Evolutionary conservation across 2,329 filamentous ascomycete genomes (phyloP), one percentile per base, ranked within the genome.

Genomic region (Pseudocercospora fuligena): DNA sequence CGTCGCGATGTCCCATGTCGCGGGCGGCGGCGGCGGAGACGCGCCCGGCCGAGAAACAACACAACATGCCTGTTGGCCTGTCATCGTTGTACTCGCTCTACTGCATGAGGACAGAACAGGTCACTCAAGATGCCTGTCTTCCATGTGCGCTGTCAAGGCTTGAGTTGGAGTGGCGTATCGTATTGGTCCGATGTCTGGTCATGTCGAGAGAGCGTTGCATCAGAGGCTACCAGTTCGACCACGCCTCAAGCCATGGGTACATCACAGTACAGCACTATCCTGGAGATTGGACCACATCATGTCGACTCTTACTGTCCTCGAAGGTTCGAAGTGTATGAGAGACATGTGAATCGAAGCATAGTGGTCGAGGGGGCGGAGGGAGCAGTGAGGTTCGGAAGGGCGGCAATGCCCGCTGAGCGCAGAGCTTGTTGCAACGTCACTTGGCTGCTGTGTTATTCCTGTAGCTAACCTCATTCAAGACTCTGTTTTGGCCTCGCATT

Each of bases 401-500:
- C 51, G 51, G 51, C 51, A 29, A 56, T 27, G 16, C 16, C 51
- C 51, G 51, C 40, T 43, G 40, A 27, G 27, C 2, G 14, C 23
- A 56, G 51, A 56, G 51, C 51, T 56, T 56, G 51, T 56, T 19
- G 23, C 16, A 56, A 56, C 51, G 25, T 56, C 51, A 56, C 51
- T 31, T 56, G 51, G 14, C 51, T 27, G 27, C 51, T 27, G 23
- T 56, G 27, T 56, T 29, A 12, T 56, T 31, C 51, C 51, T 31
- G 51, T 56, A 56, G 51, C 51, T 56, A 56, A 56, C 51, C 51
- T 27, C 51, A 56, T 29, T 33, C 51, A 27, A 29, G 51, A 56
- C 3, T 31, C 11, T 56, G 5, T 31, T 25, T 14, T 56, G 51
- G 7, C 27, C 21, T n/a, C 25, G 25, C 51, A 56, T 6, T 3